Conservation (phyloP, 306 rosid genomes). For the Ochetophila trinervis region DNA sequence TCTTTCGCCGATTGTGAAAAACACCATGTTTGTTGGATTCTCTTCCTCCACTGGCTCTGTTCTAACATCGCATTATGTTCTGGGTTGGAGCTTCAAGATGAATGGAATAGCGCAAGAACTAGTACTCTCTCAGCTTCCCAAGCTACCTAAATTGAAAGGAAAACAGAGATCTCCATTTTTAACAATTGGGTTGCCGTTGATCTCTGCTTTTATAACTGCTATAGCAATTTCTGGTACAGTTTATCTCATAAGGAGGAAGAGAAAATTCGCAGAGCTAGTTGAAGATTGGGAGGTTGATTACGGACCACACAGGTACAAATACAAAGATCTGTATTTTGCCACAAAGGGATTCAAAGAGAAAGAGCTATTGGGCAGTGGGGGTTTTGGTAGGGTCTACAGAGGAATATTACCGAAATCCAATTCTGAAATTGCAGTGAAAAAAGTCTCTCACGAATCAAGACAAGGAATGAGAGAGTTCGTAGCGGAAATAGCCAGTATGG, state of each 20-base stretch:
- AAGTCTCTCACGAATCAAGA: constrained; percentile 31
- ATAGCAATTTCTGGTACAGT: constrained; percentile 14
- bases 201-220: not conserved
- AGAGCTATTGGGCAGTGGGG: constrained; percentile 30
- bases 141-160: constrained; percentile 8
- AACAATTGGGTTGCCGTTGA: constrained; percentile 25
- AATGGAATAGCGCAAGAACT: constrained; percentile 49
- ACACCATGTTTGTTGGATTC: constrained; percentile 58
- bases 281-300: constrained; percentile 43
- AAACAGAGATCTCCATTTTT: constrained; percentile 1
- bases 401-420: constrained; percentile 25
- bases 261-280: constrained; percentile 25
- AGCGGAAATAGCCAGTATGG: constrained; percentile 34
- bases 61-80: constrained; percentile 43
- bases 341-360: constrained; percentile 36
- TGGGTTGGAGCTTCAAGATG: constrained; percentile 69
- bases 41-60: constrained; percentile 63
- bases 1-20: constrained; percentile 40
- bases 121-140: constrained; percentile 39
- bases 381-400: constrained; percentile 35
- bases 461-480: constrained; percentile 42
- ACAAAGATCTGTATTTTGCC: constrained; percentile 33
- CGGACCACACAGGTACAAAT: constrained; percentile 8
- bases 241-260: constrained; percentile 27
- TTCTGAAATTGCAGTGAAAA: constrained; percentile 34